phyloP scores from a whole-genome alignment of 805 yeast genomes.

The Metschnikowia drakensbergensis region DNA sequence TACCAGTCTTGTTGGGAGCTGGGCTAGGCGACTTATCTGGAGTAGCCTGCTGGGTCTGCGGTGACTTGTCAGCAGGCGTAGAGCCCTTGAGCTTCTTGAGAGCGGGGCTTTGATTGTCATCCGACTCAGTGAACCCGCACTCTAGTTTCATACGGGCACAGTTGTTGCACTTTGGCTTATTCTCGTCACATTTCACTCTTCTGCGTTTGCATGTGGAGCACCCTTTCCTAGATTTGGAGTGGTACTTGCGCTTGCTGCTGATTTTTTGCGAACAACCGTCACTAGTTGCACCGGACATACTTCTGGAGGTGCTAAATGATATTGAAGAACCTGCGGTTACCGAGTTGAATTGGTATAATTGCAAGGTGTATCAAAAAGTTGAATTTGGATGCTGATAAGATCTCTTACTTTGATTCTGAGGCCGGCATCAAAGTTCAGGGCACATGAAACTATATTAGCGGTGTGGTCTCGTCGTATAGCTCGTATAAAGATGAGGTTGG shows the following conservation, averaged over 20 bases:
- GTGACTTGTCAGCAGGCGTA: constrained; percentile 7
- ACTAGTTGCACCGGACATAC: constrained; percentile 1
- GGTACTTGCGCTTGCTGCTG: constrained; percentile 67
- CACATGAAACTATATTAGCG: constrained; percentile 1
- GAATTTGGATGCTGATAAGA: background rate
- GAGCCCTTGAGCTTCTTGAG: constrained; percentile 5
- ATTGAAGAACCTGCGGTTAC: background rate
- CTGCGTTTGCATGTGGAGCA: constrained; percentile 86
- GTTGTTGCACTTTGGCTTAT: constrained; percentile 72
- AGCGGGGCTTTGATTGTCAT: constrained; percentile 12
- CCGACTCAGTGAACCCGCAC: constrained; percentile 53
- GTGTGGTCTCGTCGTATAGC: constrained; percentile 8
- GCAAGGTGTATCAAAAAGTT: background rate
- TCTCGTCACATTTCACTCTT: constrained; percentile 91
- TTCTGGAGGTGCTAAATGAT: background rate
- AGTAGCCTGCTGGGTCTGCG: constrained; percentile 22
- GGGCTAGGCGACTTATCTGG: constrained; percentile 25
- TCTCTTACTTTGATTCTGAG: background rate
- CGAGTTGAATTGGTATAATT: constrained; percentile 5
- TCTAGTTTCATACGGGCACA: constrained; percentile 75
- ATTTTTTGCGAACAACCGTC: background rate
- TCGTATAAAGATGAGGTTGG: constrained; percentile 4
- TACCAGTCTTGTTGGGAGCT: background rate
- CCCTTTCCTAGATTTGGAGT: constrained; percentile 83
- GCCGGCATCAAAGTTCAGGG: background rate